phyloP scores from a whole-genome alignment of 805 yeast genomes.

The Hanseniaspora clermontiae region DNA sequence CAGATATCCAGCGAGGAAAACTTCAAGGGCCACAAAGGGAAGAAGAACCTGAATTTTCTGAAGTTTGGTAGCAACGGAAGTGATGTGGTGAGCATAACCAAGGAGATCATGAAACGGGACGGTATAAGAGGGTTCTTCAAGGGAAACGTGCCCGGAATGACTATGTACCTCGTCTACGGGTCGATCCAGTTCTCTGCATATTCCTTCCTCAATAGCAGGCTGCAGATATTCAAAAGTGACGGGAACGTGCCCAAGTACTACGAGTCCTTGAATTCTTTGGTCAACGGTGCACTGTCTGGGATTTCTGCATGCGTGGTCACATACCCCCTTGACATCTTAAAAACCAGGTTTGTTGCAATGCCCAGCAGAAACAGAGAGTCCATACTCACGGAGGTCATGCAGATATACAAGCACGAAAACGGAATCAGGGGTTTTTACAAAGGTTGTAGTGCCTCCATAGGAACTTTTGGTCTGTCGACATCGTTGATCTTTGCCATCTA shows the following conservation, averaged over 20 bases:
- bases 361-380: slow-evolving; percentile 17
- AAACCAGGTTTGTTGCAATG: slow-evolving; percentile 76
- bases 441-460: slow-evolving; percentile 39
- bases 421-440: slow-evolving; percentile 36
- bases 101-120: slow-evolving; percentile 42
- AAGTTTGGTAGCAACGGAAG: slow-evolving; percentile 5
- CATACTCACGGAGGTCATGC: slow-evolving; percentile 23
- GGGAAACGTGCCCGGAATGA: slow-evolving; percentile 86
- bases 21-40: neutral
- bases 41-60: neutral
- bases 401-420: slow-evolving; percentile 31
- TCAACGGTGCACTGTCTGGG: slow-evolving; percentile 73
- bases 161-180: slow-evolving; percentile 75
- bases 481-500: slow-evolving; percentile 67
- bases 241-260: slow-evolving; percentile 14
- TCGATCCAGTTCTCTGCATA: slow-evolving; percentile 71
- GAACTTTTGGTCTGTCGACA: slow-evolving; percentile 56
- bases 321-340: slow-evolving; percentile 80
- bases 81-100: slow-evolving; percentile 10
- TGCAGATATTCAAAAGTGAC: slow-evolving; percentile 25
- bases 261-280: slow-evolving; percentile 27
- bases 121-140: slow-evolving; percentile 80
- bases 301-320: slow-evolving; percentile 56
- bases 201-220: slow-evolving; percentile 37
- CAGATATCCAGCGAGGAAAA: neutral